These are phyloP conservation scores for Penicillium maclennaniae DNA, from an alignment of 495 filamentous ascomycete genomes.

Conservation along the genomic window DNA sequence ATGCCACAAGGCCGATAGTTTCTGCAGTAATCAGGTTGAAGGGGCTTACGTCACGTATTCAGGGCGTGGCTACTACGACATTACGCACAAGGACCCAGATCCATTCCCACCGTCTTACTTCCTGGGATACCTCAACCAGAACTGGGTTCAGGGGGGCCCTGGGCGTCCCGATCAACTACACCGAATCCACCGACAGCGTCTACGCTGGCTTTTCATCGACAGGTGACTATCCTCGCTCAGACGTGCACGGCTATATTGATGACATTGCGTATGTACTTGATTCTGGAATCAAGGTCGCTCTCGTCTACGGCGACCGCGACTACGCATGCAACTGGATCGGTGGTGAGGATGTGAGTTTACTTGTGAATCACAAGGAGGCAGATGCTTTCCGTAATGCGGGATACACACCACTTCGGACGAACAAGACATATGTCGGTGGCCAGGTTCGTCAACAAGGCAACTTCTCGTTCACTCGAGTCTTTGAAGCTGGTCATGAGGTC, in stretches of 20 bases:
- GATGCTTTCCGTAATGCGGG: slow-evolving; percentile 46
- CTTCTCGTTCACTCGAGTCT: slow-evolving; percentile 58
- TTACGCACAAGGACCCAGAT: slow-evolving; percentile 48
- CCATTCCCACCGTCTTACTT: slow-evolving; percentile 62
- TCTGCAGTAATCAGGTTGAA: slow-evolving; percentile 40
- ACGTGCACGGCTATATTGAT: slow-evolving; percentile 48
- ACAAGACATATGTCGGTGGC: slow-evolving; percentile 44
- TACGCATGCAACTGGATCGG: slow-evolving; percentile 55
- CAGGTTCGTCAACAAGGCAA: slow-evolving; percentile 55
- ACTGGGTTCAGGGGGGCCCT: slow-evolving; percentile 58
- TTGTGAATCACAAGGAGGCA: slow-evolving; percentile 38
- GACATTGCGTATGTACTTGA: slow-evolving; percentile 52
- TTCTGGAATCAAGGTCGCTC: slow-evolving; percentile 59
- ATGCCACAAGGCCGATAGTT: slow-evolving; percentile 34
- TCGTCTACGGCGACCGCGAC: slow-evolving; percentile 64
- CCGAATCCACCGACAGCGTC: slow-evolving; percentile 46
- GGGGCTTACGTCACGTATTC: slow-evolving; percentile 28
- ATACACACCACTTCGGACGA: slow-evolving; percentile 47
- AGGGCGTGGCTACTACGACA: slow-evolving; percentile 60
- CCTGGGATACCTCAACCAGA: slow-evolving; percentile 61
- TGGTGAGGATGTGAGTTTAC: slow-evolving; percentile 40
- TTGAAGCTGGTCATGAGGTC: slow-evolving; percentile 58
- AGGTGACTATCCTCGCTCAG: slow-evolving; percentile 41
- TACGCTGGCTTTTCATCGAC: slow-evolving; percentile 49
- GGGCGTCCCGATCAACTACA: slow-evolving; percentile 65